Percentiles rank a stretch among this genome's conserved stretches.
Evolutionary conservation across 2,329 filamentous ascomycete genomes (phyloP).

Genomic region (Verticillium klebahnii): DNA sequence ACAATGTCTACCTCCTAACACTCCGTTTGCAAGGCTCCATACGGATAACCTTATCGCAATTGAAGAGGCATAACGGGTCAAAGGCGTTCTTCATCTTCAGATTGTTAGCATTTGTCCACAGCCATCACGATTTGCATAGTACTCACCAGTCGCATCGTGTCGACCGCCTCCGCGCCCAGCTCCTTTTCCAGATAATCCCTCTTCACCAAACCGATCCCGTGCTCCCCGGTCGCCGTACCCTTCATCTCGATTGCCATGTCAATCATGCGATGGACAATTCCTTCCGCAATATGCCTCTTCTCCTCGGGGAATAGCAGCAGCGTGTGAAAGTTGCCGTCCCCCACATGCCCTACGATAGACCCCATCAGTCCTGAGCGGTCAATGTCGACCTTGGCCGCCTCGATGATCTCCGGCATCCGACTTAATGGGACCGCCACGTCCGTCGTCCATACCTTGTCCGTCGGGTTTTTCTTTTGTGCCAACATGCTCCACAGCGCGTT

Average conservation of each 20-base stretch:
- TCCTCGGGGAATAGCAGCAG: conserved; percentile 34
- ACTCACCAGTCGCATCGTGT: conserved; percentile 72
- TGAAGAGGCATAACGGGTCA: conserved; percentile 46
- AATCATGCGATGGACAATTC: conserved; percentile 60
- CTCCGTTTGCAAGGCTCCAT: conserved; percentile 16
- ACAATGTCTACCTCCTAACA: too few species aligned
- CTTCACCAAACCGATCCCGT: conserved; percentile 73
- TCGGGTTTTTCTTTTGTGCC: conserved; percentile 40
- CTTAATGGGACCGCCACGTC: conserved; percentile 66
- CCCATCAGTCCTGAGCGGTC: conserved; percentile 50
- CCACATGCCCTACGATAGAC: conserved; percentile 61
- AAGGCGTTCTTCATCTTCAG: conserved; percentile 51
- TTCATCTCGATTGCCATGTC: conserved; percentile 62
- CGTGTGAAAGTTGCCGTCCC: conserved; percentile 63
- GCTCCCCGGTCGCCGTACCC: conserved; percentile 63
- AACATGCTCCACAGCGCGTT: conserved; percentile 60
- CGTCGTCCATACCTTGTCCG: conserved; percentile 59
- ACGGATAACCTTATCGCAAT: conserved; percentile 38
- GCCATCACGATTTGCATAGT: not conserved
- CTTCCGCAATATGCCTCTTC: conserved; percentile 35
- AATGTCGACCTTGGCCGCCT: conserved; percentile 54
- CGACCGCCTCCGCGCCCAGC: conserved; percentile 67
- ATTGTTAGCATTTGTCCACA: not conserved
- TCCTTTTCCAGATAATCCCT: conserved; percentile 78
- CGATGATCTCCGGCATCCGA: conserved; percentile 53